phyloP scores from a whole-genome alignment of 495 filamentous ascomycete genomes.

The Annulohypoxylon nitens region DNA sequence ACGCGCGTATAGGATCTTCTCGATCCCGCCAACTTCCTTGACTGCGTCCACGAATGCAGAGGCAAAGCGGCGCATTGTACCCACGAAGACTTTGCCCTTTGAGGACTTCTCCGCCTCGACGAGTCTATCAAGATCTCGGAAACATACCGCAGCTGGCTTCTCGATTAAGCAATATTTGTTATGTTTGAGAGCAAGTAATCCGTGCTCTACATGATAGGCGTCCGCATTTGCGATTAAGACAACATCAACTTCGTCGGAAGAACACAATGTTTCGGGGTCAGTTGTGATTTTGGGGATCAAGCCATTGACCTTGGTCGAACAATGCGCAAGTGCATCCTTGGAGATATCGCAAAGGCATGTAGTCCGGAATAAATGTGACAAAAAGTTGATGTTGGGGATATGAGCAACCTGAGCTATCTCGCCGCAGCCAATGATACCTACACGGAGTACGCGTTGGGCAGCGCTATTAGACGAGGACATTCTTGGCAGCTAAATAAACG shows the following conservation, averaged over 20 bases:
- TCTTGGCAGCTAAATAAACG: neutral
- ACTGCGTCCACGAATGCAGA: neutral
- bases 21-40: neutral
- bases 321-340: conserved; percentile 3
- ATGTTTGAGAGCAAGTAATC: conserved; percentile 1
- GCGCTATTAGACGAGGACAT: neutral
- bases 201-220: neutral
- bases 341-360: conserved; percentile 15
- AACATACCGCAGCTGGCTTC: conserved; percentile 9
- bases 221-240: neutral
- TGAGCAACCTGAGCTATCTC: conserved; percentile 17
- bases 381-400: conserved; percentile 12
- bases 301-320: conserved; percentile 4
- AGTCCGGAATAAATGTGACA: conserved; percentile 12
- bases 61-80: conserved; percentile 12
- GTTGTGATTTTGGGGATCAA: neutral
- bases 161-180: conserved; percentile 15
- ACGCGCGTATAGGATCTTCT: conserved; percentile 8
- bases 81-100: conserved; percentile 8
- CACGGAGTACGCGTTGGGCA: neutral
- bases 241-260: neutral
- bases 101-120: conserved; percentile 4
- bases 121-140: conserved; percentile 8
- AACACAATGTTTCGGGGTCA: neutral
- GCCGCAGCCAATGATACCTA: conserved; percentile 14